Conservation (phyloP, 768 basidiomycete genomes). For the Hebeloma cylindrosporum region DNA sequence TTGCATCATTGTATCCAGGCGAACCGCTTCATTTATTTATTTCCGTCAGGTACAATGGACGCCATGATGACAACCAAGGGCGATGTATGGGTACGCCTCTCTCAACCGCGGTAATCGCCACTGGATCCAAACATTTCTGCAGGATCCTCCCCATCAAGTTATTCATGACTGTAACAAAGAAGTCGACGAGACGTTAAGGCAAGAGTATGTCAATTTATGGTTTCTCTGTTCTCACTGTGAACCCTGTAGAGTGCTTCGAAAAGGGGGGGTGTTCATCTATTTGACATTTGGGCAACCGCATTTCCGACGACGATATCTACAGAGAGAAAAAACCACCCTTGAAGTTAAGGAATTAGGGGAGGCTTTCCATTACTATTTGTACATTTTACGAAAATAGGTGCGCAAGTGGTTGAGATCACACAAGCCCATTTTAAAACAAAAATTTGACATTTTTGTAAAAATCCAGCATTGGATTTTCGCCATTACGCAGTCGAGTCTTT, state of each 20-base stretch:
- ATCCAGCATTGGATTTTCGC: slow-evolving; percentile 86
- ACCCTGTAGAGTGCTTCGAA: slow-evolving; percentile 57
- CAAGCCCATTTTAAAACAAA: slow-evolving; percentile 55
- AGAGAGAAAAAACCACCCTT: slow-evolving; percentile 52
- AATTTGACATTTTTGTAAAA: slow-evolving; percentile 95
- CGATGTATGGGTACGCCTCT: slow-evolving; percentile 69
- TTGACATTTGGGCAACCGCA: slow-evolving; percentile 90
- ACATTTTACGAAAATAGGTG: slow-evolving; percentile 52
- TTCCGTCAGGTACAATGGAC: slow-evolving; percentile 69
- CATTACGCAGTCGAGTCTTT: slow-evolving; percentile 70
- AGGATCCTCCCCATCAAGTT: slow-evolving; percentile 77
- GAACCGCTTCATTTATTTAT: background rate
- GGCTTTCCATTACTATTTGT: slow-evolving; percentile 82
- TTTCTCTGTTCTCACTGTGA: background rate
- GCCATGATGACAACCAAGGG: slow-evolving; percentile 85
- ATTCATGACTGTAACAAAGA: slow-evolving; percentile 73
- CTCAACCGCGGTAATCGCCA: background rate
- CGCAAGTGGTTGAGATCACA: slow-evolving; percentile 5
- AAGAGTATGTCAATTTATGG: slow-evolving; percentile 8
- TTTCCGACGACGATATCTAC: slow-evolving; percentile 72
- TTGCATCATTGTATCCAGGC: too few relatives aligned
- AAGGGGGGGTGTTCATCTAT: slow-evolving; percentile 66
- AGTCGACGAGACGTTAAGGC: slow-evolving; percentile 76
- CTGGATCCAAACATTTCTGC: background rate
- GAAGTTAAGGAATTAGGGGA: slow-evolving; percentile 75